These are phyloP conservation scores for Suillus plorans DNA, from an alignment of 768 basidiomycete genomes.

Conservation along the genomic window DNA sequence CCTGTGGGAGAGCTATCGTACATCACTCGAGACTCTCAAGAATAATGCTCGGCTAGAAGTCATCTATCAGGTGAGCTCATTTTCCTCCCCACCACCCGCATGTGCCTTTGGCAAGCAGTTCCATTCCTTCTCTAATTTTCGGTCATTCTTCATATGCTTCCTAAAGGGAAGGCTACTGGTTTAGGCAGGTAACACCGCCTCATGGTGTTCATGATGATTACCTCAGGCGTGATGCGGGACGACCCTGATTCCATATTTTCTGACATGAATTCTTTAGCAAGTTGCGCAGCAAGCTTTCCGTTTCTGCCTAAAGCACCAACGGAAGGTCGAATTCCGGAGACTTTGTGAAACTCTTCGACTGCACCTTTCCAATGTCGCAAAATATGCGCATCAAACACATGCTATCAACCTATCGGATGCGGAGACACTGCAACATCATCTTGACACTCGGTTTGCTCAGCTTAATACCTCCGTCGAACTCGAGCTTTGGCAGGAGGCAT, in stretches of 20 bases:
- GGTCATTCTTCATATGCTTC: neutral
- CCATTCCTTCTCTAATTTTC: neutral
- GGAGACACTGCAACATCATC: conserved; percentile 91
- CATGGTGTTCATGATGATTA: neutral
- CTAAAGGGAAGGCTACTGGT: neutral
- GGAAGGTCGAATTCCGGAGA: conserved; percentile 96
- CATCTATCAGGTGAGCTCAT: conserved; percentile 81
- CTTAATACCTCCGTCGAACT: conserved; percentile 96
- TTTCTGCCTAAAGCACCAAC: conserved; percentile 90
- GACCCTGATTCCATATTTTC: neutral
- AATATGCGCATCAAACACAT: conserved; percentile 92
- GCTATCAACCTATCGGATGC: conserved; percentile 94
- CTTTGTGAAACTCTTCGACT: conserved; percentile 95
- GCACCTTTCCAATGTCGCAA: conserved; percentile 91
- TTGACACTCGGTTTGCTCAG: conserved; percentile 96
- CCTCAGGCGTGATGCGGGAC: neutral
- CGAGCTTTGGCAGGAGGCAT: conserved; percentile 98
- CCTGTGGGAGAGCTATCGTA: conserved; percentile 98
- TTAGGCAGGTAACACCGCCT: neutral
- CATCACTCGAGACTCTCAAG: conserved; percentile 92
- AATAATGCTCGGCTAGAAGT: conserved; percentile 90
- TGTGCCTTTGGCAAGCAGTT: neutral
- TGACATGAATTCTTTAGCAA: conserved; percentile 48
- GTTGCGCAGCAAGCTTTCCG: conserved; percentile 97
- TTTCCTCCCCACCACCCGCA: neutral